Evolutionary conservation across 495 filamentous ascomycete genomes (phyloP), one percentile per base, ranked within the genome.

Genomic region (Apiosordaria backusii): DNA sequence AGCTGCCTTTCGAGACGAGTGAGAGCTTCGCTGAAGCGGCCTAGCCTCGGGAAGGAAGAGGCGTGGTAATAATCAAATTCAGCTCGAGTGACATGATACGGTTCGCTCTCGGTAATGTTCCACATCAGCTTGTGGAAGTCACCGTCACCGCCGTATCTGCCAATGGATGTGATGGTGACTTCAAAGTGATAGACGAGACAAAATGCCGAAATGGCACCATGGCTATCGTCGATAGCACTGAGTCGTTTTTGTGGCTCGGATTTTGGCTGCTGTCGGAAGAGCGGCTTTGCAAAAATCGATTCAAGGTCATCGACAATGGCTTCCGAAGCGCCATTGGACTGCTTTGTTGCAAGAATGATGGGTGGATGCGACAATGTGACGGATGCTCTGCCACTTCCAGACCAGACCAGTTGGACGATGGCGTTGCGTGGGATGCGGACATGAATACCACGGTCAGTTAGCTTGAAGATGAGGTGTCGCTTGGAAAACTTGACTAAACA

Each of bases 401-500:
- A 79, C 40, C 74, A 73, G 1, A 78, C 73, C 27, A 83, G 68
- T 22, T 75, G 67, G 2, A 71, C 15, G n/a, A 80, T 75, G 57
- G 66, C 77, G 22, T 66, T 66, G 59, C 79, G 79, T 3, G 74
- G 68, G n/a, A 85, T 77, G 4, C 78, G 75, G 21, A 83, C 53
- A 60, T 77, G 67, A 40, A 74, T 55, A 1, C 27, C 50, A 15
- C 58, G 63, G 1, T 7, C 1, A 1, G 53, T 57, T 6, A 70
- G 3, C 24, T 40, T 67, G 27, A 86, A 70, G 53, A 80, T 65
- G 61, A 86, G 70, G 21, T 40, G 65, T 22, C 75, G 71, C 64
- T 72, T 75, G 21, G 76, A 76, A 69, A 88, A 88, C 57, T 77
- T 79, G 13, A 80, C 76, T 0, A 59, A 64, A 6, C 80, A 81